phyloP scores from a whole-genome alignment of 116 monocot genomes.

The Iris pallida region DNA sequence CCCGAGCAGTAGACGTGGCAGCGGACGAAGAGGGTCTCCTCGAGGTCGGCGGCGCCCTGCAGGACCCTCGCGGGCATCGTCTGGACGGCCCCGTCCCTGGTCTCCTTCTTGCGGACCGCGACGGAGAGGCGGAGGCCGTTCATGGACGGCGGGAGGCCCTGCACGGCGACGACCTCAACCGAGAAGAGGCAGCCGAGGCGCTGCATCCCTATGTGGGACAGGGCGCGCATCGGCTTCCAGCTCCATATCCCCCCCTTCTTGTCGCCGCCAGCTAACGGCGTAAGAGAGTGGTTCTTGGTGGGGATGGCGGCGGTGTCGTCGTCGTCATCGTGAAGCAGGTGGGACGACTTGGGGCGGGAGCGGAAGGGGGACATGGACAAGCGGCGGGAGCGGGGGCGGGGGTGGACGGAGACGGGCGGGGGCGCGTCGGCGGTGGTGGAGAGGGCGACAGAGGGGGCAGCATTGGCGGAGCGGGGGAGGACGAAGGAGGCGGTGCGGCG shows the following conservation, averaged over 20 bases:
- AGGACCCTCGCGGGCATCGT: slow-evolving; percentile 87
- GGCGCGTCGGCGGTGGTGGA: background rate
- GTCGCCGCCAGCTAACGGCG: background rate
- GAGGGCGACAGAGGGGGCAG: background rate
- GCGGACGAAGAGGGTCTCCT: slow-evolving; percentile 81
- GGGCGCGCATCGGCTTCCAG: slow-evolving; percentile 86
- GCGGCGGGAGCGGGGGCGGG: slow-evolving; percentile 57
- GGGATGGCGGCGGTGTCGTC: background rate
- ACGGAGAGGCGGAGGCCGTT: slow-evolving; percentile 87
- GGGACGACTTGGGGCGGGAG: slow-evolving; percentile 23
- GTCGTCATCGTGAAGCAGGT: background rate
- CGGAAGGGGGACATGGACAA: slow-evolving; percentile 85
- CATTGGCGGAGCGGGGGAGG: slow-evolving; percentile 47
- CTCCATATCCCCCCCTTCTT: slow-evolving; percentile 84
- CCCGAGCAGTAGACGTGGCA: slow-evolving; percentile 87
- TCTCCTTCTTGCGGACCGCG: slow-evolving; percentile 77
- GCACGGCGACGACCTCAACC: slow-evolving; percentile 66
- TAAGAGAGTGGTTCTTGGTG: background rate
- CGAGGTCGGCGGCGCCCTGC: slow-evolving; percentile 80
- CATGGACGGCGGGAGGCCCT: slow-evolving; percentile 75
- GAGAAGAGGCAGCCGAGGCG: slow-evolving; percentile 75
- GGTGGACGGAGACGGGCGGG: slow-evolving; percentile 3
- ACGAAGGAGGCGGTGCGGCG: slow-evolving; percentile 76
- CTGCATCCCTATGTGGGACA: slow-evolving; percentile 82
- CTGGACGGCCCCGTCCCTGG: slow-evolving; percentile 73